Evolutionary conservation across 805 yeast species (phyloP).

Genomic region (Starmerella apicola): DNA sequence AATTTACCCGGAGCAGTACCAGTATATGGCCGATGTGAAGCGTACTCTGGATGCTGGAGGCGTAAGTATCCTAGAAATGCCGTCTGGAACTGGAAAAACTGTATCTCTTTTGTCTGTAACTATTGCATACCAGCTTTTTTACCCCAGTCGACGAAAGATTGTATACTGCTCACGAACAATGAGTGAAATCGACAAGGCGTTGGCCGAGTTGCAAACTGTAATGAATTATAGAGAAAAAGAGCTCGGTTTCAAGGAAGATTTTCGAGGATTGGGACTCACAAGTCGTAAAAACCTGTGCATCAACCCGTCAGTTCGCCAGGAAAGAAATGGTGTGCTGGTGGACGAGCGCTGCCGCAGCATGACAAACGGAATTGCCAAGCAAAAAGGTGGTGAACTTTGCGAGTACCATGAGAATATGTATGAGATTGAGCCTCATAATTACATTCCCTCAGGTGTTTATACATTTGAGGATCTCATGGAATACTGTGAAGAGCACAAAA

Average conservation of each 20-base stretch:
- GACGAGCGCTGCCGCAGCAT: slow-evolving; percentile 93
- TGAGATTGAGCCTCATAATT: slow-evolving; percentile 74
- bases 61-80: slow-evolving; percentile 94
- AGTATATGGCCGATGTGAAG: slow-evolving; percentile 93
- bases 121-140: slow-evolving; percentile 85
- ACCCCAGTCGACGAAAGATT: slow-evolving; percentile 87
- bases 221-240: slow-evolving; percentile 80
- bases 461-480: slow-evolving; percentile 75
- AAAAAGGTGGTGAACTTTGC: slow-evolving; percentile 53
- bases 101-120: slow-evolving; percentile 82
- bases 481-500: slow-evolving; percentile 64
- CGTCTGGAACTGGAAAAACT: slow-evolving; percentile 98
- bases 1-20: slow-evolving; percentile 96
- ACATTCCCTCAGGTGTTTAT: slow-evolving; percentile 86
- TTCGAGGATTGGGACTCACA: slow-evolving; percentile 86
- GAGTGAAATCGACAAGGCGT: slow-evolving; percentile 97
- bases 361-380: slow-evolving; percentile 81
- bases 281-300: slow-evolving; percentile 89
- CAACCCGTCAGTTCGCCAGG: slow-evolving; percentile 77
- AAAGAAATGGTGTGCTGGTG: slow-evolving; percentile 80
- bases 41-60: slow-evolving; percentile 92
- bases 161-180: slow-evolving; percentile 98
- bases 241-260: slow-evolving; percentile 77
- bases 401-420: slow-evolving; percentile 83
- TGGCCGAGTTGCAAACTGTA: slow-evolving; percentile 74